Base-by-base conservation (phyloP, 495 filamentous ascomycete genomes). In the Penicillium argentinense region DNA sequence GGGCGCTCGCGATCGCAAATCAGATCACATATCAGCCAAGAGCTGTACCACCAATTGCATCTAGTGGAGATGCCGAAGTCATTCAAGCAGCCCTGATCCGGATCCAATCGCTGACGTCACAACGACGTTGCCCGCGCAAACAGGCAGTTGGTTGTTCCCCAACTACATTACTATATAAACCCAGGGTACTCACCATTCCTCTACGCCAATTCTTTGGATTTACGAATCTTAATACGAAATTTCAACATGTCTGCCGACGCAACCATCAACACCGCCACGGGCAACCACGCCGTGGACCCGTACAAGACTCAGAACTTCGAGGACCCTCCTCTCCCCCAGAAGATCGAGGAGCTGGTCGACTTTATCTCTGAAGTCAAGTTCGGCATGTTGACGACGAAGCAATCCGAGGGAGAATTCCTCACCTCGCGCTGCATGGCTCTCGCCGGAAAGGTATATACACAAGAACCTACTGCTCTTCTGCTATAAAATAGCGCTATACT, bases 401-500 rank as follows among this genome's bases (percentile, higher is more conserved):
- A 86, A 69, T 84, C 87, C 60, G 86, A 83, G 9, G 74, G 79
- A 18, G 82, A 89, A 19, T 71, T 81, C 21, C 68, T 97, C 16
- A 80, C 84, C 9, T 91, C 86, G 9, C 74, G 91, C 45, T 93
- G 89, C 66, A 97, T 97, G 92, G 89, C 88, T 2, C 59, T 96
- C 9, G 88, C 89, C 17, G 91, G 77, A n/a, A 85, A 84, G 71
- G 91, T 92, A 74, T 36, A 68, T 44, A 3, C 21, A 26, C 2
- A n/a, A n/a, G n/a, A n/a, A n/a, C n/a, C n/a, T n/a, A n/a, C n/a
- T n/a, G n/a, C n/a, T n/a, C n/a, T n/a, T n/a, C n/a, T n/a, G n/a
- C n/a, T n/a, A n/a, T n/a, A n/a, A n/a, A n/a, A n/a, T n/a, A n/a
- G n/a, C n/a, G n/a, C n/a, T n/a, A n/a, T n/a, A 42, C 27, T 45